Evolutionary conservation across 305 asterid genomes (phyloP), one percentile per base, ranked within the genome.

Genomic region (Solanum chacoense): DNA sequence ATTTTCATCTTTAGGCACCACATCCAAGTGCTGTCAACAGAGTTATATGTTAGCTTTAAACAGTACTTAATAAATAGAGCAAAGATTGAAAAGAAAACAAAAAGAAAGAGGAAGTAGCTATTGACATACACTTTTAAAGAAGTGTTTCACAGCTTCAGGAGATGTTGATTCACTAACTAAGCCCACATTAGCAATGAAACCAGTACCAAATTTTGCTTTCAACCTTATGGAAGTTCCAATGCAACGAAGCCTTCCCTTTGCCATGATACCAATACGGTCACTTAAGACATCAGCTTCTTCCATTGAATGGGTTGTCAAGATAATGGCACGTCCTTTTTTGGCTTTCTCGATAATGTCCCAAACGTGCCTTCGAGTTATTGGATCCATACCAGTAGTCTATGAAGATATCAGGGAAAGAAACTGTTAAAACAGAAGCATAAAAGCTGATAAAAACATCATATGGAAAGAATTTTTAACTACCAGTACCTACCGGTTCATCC

Each of bases 321-420:
- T 94, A 67, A 97, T 93, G 26, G 98, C 97, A 45, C 98, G 95
- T 38, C 99, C 98, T 91, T 87, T 59, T 94, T 97, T 97, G 79
- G 99, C 98, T 80, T 88, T 93, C 92, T 97, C 99, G 50, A 97
- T 97, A 31, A 97, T 97, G 90, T 97, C 99, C 98, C 99, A 97
- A 55, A 97, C 98, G 38, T 97, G 97, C 88, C 99, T 95, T 89
- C 99, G 91, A 65, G 98, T 94, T 78, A 97, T 90, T 76, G 98
- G 99, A 91, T 97, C 98, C 99, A 97, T 97, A 81, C 99, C 99
- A 83, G 99, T 95, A 37, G 99, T 97, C 99, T 97, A 92, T 34
- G 78, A 7, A 35, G 13, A 35, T 45, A 22, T n/a, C 35, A 34
- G 6, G 78, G 37, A 63, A 8, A 35, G 31, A 37, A 78, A 38